Evolutionary conservation across 352 stramenopile genomes (phyloP).

Genomic region (Phytophthora lateralis): DNA sequence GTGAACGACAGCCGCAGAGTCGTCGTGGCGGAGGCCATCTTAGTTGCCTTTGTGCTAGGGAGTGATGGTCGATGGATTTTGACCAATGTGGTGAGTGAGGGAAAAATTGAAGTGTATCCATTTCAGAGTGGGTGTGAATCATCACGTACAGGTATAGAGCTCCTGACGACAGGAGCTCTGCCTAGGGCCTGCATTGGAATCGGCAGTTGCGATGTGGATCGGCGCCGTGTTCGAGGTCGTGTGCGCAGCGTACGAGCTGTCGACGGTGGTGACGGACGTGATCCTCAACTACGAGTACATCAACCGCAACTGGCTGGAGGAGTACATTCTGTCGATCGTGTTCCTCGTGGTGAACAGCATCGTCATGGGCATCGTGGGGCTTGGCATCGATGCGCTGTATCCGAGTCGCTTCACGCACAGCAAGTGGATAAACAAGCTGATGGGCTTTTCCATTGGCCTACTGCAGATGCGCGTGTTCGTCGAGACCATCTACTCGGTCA

Average conservation of each 20-base stretch:
- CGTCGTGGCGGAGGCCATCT: constrained; percentile 12
- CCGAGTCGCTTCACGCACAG: constrained; percentile 44
- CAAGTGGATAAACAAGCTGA: constrained; percentile 37
- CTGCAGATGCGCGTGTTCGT: constrained; percentile 69
- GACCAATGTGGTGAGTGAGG: constrained; percentile 5
- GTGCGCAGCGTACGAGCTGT: constrained; percentile 60
- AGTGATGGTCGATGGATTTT: constrained; percentile 21
- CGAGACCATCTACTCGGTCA: constrained; percentile 53
- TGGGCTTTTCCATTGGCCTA: constrained; percentile 52
- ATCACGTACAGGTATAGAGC: background rate
- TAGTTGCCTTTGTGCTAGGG: background rate
- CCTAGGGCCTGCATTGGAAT: background rate
- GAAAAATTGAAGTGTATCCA: background rate
- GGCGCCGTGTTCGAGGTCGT: constrained; percentile 44
- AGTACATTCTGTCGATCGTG: constrained; percentile 75
- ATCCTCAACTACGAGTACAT: constrained; percentile 83
- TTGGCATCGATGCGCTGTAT: constrained; percentile 47
- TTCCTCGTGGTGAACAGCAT: constrained; percentile 67
- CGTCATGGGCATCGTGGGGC: constrained; percentile 66
- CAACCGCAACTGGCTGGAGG: constrained; percentile 64
- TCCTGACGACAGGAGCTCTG: no score
- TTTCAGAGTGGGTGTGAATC: background rate
- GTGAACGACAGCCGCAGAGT: constrained; percentile 65
- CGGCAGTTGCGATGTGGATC: constrained; percentile 21
- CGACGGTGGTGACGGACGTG: constrained; percentile 73